Evolutionary conservation across 495 filamentous ascomycete genomes (phyloP), one percentile per base, ranked within the genome.

Genomic region (Aspergillus mulundensis): DNA sequence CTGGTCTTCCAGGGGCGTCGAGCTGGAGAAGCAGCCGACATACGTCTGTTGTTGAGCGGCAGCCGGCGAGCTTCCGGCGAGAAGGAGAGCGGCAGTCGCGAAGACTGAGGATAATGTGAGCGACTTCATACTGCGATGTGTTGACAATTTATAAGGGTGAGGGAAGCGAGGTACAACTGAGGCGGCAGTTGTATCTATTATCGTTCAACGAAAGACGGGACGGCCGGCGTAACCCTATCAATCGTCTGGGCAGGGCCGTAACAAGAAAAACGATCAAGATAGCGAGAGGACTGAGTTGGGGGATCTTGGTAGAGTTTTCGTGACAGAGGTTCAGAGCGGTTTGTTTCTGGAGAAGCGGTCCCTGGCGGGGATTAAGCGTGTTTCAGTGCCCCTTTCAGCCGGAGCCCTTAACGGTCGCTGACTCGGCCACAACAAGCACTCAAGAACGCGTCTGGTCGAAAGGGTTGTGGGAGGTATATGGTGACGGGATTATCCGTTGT

Each of bases 201-300:
- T 54, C 53, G 56, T 59, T 44, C 43, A 61, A 60, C 20, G 66
- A 71, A 69, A 55, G 61, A 65, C 32, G 75, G 69, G 66, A 78
- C 75, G 75, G 68, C 75, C 75, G 28, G 75, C 75, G 75, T 75
- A 68, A 68, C 70, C 75, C 70, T 74, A 64, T 47, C 24, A 49
- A 66, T 61, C 61, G 67, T 56, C 11, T 14, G 8, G n/a, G 20
- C 15, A 20, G 19, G n/a, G 47, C 15, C 14, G 39, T 28, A 49
- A 30, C 21, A 34, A 46, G 43, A 39, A 44, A 49, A 7, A 44
- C 20, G 38, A 18, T 50, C 28, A 16, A 53, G 28, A 34, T 38
- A 48, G 54, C 40, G 39, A 54, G 11, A 48, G 38, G 41, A 49
- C 47, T 42, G 46, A 46, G 43, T 36, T 38, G 46, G 45, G 32